A percentile compares a stretch with the other conserved stretches of the same genome.
These are phyloP conservation scores for Inga leiocalycina DNA, from an alignment of 306 rosid genomes.

Conservation along the genomic window DNA sequence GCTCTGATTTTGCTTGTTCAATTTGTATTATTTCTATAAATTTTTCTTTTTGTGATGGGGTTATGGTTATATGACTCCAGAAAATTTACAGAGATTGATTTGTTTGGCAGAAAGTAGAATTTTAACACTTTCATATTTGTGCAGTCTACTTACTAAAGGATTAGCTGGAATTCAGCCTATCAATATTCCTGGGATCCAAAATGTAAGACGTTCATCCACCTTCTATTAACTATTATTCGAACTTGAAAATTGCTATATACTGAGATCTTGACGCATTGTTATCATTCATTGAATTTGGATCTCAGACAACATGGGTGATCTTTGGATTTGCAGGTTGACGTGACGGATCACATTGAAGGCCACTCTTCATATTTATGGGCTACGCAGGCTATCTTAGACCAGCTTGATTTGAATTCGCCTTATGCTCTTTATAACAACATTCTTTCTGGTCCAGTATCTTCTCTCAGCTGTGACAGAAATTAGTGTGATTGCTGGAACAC, in stretches of 20 bases:
- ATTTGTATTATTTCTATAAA: not conserved
- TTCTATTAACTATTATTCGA: not conserved
- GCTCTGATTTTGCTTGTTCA: not conserved
- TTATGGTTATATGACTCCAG: not conserved
- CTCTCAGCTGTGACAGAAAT: not conserved
- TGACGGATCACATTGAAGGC: slow-evolving; percentile 71
- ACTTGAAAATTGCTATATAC: not conserved
- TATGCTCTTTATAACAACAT: slow-evolving; percentile 64
- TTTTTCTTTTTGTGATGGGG: not conserved
- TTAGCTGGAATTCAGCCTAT: slow-evolving; percentile 73
- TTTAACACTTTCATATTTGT: slow-evolving; percentile 21
- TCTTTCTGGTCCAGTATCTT: slow-evolving; percentile 19
- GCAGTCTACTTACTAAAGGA: slow-evolving; percentile 70
- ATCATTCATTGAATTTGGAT: slow-evolving; percentile 22
- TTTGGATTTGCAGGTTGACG: slow-evolving; percentile 70
- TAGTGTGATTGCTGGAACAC: not conserved
- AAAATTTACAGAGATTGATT: not conserved
- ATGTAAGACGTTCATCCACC: slow-evolving; percentile 42
- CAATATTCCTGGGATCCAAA: slow-evolving; percentile 61
- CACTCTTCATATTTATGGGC: slow-evolving; percentile 94
- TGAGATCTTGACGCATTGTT: not conserved
- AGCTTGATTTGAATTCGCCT: slow-evolving; percentile 69
- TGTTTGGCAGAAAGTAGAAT: not conserved
- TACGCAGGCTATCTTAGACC: slow-evolving; percentile 64
- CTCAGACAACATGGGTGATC: not conserved